Base-by-base conservation (phyloP, 2,329 filamentous ascomycete species). In the Incumbomyces lentus region DNA sequence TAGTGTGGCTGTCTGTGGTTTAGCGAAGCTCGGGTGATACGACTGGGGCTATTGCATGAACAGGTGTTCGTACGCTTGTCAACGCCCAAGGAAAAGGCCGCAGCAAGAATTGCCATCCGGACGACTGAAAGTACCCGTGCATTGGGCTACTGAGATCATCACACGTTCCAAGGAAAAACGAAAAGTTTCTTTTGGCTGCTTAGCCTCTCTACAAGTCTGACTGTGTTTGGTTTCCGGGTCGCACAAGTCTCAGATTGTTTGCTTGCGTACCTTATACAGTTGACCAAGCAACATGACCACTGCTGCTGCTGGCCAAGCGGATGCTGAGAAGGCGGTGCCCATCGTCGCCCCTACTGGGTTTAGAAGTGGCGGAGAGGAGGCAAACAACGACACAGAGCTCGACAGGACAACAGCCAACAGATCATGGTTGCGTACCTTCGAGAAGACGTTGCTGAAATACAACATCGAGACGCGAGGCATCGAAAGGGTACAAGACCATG, bases 391-490 rank as follows among this genome's bases (percentile, higher is more conserved):
- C 22, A 50, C 48, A 46, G 44, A 35, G 22, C 31, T 17, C 31
- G 47, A 22, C 37, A 46, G 8, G 12, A 18, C 30, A 43, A 40
- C 16, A 35, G 13, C 35, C 34, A 44, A 3, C 26, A 30, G 10
- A 18, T 38, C 26, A 29, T 17, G 5, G 31, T 31, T 49, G 17
- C 44, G 35, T 26, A 40, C 56, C 12, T 65, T 69, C 48, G 67
- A 69, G 58, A 58, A 60, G 34, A 60, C 62, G 37, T 58, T 68
- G 12, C 54, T 66, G n/a, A 63, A 63, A 49, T 68, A 67, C 53
- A 67, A 67, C 37, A 63, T 79, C 39, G 78, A 81, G 58, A 70
- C 74, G 11, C 71, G 78, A 38, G 78, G 78, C 7, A 79, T 81
- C 40, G 68, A 78, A 56, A 70, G 77, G 17, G 77, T 81, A 1